phyloP scores from a whole-genome alignment of 352 stramenopile genomes.

The Pythium myriotylum region DNA sequence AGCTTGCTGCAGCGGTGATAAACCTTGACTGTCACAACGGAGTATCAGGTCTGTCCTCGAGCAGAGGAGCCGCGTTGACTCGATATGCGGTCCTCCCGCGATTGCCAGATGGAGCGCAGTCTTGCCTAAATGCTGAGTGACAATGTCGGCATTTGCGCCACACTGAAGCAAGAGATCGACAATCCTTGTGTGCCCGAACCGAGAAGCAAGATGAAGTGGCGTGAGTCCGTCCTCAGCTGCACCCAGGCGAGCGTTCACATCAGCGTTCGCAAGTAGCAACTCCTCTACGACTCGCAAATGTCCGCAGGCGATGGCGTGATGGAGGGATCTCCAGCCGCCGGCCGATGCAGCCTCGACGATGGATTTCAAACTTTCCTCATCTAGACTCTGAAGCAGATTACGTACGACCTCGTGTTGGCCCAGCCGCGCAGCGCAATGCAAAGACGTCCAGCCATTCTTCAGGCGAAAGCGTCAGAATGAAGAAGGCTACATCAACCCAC shows the following conservation, averaged over 20 bases:
- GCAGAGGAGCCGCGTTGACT: constrained; percentile 23
- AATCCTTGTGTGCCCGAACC: constrained; percentile 26
- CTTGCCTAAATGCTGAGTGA: constrained; percentile 25
- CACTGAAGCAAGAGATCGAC: constrained; percentile 44
- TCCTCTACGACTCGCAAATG: constrained; percentile 40
- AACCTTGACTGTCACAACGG: constrained; percentile 26
- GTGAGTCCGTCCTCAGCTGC: constrained; percentile 31
- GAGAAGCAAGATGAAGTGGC: constrained; percentile 36
- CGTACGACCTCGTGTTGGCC: constrained; percentile 33
- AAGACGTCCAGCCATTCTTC: constrained; percentile 35
- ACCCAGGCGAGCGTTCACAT: constrained; percentile 32
- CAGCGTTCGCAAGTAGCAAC: constrained; percentile 32
- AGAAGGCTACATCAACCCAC: too few species aligned
- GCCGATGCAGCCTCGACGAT: constrained; percentile 18
- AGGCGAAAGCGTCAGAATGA: too few species aligned
- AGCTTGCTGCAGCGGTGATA: constrained; percentile 36
- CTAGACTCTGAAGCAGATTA: constrained; percentile 14
- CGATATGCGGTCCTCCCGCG: constrained; percentile 10
- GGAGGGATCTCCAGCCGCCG: constrained; percentile 44
- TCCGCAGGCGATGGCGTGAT: constrained; percentile 33
- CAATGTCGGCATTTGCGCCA: constrained; percentile 28
- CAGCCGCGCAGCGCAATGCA: constrained; percentile 41
- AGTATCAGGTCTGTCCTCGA: constrained; percentile 17
- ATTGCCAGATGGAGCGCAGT: constrained; percentile 41
- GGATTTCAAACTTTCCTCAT: background rate